These are phyloP conservation scores for Solanum habrochaites DNA, from an alignment of 257 asterid genomes.

Conservation along the genomic window DNA sequence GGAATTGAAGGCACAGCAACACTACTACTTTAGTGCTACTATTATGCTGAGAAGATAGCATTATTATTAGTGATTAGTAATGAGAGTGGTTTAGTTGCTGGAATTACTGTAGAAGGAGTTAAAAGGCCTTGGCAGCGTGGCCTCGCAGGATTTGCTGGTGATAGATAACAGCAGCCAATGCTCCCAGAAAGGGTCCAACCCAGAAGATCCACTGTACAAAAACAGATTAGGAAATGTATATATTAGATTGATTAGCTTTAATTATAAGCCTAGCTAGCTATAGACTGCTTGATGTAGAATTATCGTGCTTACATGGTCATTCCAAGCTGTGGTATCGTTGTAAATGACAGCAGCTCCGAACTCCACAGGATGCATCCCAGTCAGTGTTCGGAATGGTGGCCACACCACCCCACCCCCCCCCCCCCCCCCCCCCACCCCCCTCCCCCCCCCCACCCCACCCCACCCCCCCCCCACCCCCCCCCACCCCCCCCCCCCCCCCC, in stretches of 20 bases:
- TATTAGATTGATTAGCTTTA: neutral
- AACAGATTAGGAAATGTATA: neutral
- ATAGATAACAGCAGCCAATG: neutral
- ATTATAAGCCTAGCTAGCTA: neutral
- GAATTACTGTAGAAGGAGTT: neutral
- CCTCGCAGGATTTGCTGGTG: constrained; percentile 7
- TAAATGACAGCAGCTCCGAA: constrained; percentile 3
- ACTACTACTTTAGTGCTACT: neutral
- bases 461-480: too few species aligned
- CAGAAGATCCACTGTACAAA: constrained; percentile 8
- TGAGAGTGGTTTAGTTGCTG: neutral
- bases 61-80: neutral
- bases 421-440: too few species aligned
- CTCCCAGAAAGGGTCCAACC: constrained; percentile 14
- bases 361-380: constrained; percentile 5
- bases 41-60: neutral
- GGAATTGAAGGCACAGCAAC: neutral
- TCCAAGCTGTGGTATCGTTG: neutral
- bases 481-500: too few species aligned
- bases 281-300: neutral
- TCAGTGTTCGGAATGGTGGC: constrained; percentile 3
- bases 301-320: neutral
- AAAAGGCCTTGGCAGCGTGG: neutral
- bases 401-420: too few species aligned
- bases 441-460: too few species aligned